Percentiles rank a stretch among this genome's conserved stretches.
Evolutionary conservation across 1,284 basidiomycete species (phyloP).

Genomic region (Xerocomus nothofagi): DNA sequence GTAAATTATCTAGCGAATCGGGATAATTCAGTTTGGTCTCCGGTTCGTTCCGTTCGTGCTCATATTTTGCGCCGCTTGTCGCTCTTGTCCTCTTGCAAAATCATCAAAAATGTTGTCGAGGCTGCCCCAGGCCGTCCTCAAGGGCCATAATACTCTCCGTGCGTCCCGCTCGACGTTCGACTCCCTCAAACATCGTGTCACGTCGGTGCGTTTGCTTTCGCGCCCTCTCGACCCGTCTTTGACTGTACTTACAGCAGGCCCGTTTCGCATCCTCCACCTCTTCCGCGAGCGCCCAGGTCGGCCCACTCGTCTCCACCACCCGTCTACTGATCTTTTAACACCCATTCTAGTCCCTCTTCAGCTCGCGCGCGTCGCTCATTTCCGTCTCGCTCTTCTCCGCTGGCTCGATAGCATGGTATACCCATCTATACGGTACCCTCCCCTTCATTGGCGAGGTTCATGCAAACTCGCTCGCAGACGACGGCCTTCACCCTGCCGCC

Average conservation of each 20-base stretch:
- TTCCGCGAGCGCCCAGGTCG: conserved; percentile 60
- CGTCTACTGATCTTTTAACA: not conserved
- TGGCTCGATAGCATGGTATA: conserved; percentile 95
- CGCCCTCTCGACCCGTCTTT: conserved; percentile 9
- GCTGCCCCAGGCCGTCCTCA: conserved; percentile 68
- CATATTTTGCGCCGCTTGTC: conserved; percentile 21
- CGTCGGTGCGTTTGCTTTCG: conserved; percentile 40
- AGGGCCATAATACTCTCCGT: conserved; percentile 32
- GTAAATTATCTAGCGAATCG: conserved; percentile 37
- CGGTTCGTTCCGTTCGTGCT: conserved; percentile 35
- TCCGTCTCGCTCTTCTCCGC: conserved; percentile 79
- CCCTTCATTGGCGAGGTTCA: conserved; percentile 87
- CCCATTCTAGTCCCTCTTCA: conserved; percentile 50
- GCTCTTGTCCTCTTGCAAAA: conserved; percentile 42
- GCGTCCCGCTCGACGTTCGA: conserved; percentile 42
- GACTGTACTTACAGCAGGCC: conserved; percentile 43
- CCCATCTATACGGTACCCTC: conserved; percentile 87
- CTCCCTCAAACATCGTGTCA: conserved; percentile 42
- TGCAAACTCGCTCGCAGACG: conserved; percentile 89
- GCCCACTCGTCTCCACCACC: conserved; percentile 18
- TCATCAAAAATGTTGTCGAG: conserved; percentile 71
- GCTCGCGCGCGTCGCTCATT: conserved; percentile 77
- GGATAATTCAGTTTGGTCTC: conserved; percentile 25
- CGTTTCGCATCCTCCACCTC: conserved; percentile 67
- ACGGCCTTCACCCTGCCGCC: conserved; percentile 87